Base-by-base conservation (phyloP, 176 grass and related monocot species). In the Oryza rufipogon region DNA sequence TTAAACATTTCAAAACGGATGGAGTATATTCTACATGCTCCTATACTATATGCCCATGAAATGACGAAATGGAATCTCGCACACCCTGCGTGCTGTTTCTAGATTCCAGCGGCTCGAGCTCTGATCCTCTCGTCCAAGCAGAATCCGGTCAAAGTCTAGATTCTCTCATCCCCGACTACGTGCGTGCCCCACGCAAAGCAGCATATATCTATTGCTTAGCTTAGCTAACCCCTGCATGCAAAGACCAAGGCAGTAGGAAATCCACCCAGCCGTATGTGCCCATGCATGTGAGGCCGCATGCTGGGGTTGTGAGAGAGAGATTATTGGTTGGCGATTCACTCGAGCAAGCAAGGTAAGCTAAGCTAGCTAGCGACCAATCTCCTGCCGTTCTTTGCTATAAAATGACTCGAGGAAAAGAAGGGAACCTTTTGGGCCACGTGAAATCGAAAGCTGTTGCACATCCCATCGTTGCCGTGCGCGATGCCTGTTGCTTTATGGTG, bases 81-180 rank as follows among this genome's bases (percentile, higher is more conserved):
- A 8, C 36, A 14, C 36, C 66, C 8, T 63, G 20, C 58, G 14
- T 68, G 74, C 74, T 51, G 51, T 52, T 81, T 85, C 52, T 52
- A 23, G 83, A 85, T 85, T 85, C 72, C 77, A 70, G 22, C 44
- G 33, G 70, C 60, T 61, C 9, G 56, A 9, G 22, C 54, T 33
- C 20, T 6, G 46, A 22, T 52, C 51, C 54, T 51, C 68, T 11
- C 39, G 25, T 16, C 52, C 52, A 56, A 20, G 36, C 44, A 49
- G 87, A 89, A 89, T 86, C 73, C 77, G 83, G 78, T 85, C 83
- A 85, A 86, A 66, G 71, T 54, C 15, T 70, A 80, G 87, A 89
- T 81, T 64, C 82, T 64, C 82, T 44, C 39, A 54, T 68, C 56
- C 56, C 30, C 30, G 68, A 36, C 46, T 12, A 2, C 13, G 73